Percentiles rank a stretch among this genome's conserved stretches.
phyloP scores from a whole-genome alignment of 2,329 filamentous ascomycete genomes.

The Aspergillus quadricinctus region DNA sequence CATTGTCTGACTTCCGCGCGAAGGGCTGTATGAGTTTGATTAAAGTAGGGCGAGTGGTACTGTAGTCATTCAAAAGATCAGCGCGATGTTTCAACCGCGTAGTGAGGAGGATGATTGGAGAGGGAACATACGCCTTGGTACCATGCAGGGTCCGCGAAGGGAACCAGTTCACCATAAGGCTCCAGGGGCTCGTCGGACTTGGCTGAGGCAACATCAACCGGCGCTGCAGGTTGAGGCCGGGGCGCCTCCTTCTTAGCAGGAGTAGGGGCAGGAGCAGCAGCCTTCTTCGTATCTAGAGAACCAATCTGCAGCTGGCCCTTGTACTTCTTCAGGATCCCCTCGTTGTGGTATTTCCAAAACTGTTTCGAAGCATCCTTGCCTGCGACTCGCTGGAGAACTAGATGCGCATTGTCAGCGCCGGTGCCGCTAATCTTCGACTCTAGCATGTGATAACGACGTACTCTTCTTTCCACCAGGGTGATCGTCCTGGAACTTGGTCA shows the following conservation, averaged over 20 bases:
- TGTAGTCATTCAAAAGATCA: conserved; percentile 33
- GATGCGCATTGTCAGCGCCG: conserved; percentile 13
- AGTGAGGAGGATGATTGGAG: background rate
- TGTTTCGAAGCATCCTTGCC: conserved; percentile 66
- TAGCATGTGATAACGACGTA: conserved; percentile 33
- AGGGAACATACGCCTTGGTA: conserved; percentile 73
- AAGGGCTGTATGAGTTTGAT: conserved; percentile 86
- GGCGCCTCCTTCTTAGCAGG: conserved; percentile 50
- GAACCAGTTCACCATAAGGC: conserved; percentile 78
- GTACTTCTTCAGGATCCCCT: conserved; percentile 59
- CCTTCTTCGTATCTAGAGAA: conserved; percentile 83
- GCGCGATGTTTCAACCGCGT: background rate
- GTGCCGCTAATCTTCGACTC: background rate
- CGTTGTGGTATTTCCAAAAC: conserved; percentile 64
- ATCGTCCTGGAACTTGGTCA: conserved; percentile 83
- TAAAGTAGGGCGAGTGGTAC: conserved; percentile 97
- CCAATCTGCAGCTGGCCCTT: conserved; percentile 57
- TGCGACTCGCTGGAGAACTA: conserved; percentile 61
- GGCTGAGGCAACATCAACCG: conserved; percentile 41
- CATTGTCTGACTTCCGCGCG: conserved; percentile 88
- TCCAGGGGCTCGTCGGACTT: conserved; percentile 71
- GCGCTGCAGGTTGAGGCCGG: conserved; percentile 52
- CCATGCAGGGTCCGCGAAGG: conserved; percentile 90
- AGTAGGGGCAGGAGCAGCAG: conserved; percentile 46
- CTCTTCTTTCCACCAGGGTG: conserved; percentile 72